Evolutionary conservation across 805 yeast genomes (phyloP), one percentile per base, ranked within the genome.

Genomic region (Pichia ethanolica): DNA sequence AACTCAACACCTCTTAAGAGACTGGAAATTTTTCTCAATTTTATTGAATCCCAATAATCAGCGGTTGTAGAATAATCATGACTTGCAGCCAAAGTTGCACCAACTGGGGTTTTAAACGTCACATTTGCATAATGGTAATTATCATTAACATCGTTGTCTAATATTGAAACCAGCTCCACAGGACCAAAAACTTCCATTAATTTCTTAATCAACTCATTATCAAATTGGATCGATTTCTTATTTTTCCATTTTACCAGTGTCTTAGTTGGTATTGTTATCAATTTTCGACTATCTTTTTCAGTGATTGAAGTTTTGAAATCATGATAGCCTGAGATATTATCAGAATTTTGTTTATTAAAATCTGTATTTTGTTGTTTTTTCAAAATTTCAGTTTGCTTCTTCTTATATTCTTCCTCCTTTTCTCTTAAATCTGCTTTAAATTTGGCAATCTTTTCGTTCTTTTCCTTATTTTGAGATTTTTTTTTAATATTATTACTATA

Each of bases 161-260:
- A 47, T 0, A 49, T 44, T n/a, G 56, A 27, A 1, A 65, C 59
- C 3, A 36, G 20, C 1, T 32, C 37, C 2, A 77, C 58, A 0
- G 64, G 53, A 1, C 82, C 83, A 60, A 77, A 78, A 2, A 71
- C 71, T 20, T 56, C 55, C 79, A 78, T 73, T 30, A 78, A 61
- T 42, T 65, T 59, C 26, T 39, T 27, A 25, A 78, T 58, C 3
- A 70, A 59, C 1, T 65, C 71, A 1, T 52, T 55, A 26, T 62
- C 64, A 25, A 75, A 59, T 13, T 58, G 56, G 5, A 73, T 42
- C 41, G 69, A 71, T 6, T 65, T 66, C 49, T 68, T 68, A 42
- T 67, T 64, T 54, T 75, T 77, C 81, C 82, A 78, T 53, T 65
- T 70, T 28, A 77, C 39, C 7, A 35, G 3, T 5, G 46, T 30